These are phyloP conservation scores for Mentha longifolia DNA, from an alignment of 257 asterid genomes.

Conservation along the genomic window DNA sequence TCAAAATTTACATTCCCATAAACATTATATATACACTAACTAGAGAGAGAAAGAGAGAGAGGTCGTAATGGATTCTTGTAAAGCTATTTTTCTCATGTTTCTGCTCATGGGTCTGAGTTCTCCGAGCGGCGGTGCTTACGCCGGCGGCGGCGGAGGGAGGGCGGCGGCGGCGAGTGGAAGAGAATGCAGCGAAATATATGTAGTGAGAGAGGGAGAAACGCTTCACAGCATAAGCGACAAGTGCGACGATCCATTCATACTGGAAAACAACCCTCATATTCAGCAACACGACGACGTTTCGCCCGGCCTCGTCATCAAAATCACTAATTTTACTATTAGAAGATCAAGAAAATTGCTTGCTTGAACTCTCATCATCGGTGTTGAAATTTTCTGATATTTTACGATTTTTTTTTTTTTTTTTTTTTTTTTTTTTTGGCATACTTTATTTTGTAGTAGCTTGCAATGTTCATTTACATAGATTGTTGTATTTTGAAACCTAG, in stretches of 20 bases:
- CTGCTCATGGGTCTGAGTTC: background rate
- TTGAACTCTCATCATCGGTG: background rate
- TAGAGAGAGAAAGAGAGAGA: background rate
- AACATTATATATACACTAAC: background rate
- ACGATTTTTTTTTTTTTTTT: background rate
- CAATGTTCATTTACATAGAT: background rate
- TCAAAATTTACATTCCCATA: background rate
- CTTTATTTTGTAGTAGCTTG: too few species aligned
- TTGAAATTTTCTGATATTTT: background rate
- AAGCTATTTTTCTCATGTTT: background rate
- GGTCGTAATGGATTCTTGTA: background rate
- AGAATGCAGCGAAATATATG: slow-evolving; percentile 40
- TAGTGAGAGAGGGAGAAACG: slow-evolving; percentile 43
- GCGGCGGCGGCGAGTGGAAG: slow-evolving; percentile 11
- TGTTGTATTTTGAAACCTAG: background rate
- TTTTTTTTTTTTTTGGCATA: background rate
- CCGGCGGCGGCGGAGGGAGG: background rate
- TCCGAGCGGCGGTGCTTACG: background rate
- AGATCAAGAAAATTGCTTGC: slow-evolving; percentile 14
- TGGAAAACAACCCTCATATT: slow-evolving; percentile 43
- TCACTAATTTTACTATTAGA: background rate
- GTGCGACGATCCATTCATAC: slow-evolving; percentile 42
- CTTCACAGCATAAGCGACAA: slow-evolving; percentile 45
- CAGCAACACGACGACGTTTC: slow-evolving; percentile 45
- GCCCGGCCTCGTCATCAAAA: slow-evolving; percentile 43